Evolutionary conservation across 2,329 filamentous ascomycete species (phyloP), one percentile per base, ranked within the genome.

Genomic region (Rutstroemia sp.): DNA sequence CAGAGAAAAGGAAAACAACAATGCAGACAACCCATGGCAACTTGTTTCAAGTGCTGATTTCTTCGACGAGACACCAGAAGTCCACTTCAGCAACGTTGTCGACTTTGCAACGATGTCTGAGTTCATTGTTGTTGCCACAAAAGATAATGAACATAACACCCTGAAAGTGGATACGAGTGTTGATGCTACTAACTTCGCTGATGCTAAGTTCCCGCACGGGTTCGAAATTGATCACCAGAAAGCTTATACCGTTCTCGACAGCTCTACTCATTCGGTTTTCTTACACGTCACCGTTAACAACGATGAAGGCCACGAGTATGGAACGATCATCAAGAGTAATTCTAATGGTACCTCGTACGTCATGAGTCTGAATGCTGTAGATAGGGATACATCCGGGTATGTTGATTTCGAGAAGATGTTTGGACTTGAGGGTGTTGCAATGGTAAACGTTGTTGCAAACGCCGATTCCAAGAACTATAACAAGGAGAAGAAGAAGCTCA

Each of bases 401-500:
- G 92, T 96, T 46, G 94, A 99, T 69, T 99, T 95, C 71, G 94
- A 99, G 70, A 96, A 95, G 75, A 90, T 96, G 77, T 81, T 88
- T 48, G 91, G 91, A 2, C 77, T 99, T 14, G 92, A 99, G 71
- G 94, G 94, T 45, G 89, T 99, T 51, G 84, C 86, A 16, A 72
- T 99, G 61, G 89, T 91, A 67, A 99, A 99, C 66, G 75, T 89
- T 7, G 89, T 99, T 17, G 77, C 80, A 48, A 97, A 97, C 67
- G 73, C 78, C 25, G 76, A 87, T 36, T 76, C 81, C 12, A 75
- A 68, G 57, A 62, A 68, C 52, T 68, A 81, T 51, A 76, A 78
- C 46, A 84, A 84, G 17, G 77, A 80, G 21, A 76, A 78, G 44
- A 99, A 99, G 78, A 86, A 84, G 68, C 78, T 96, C 50, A 89